Base-by-base conservation (phyloP, 2,329 filamentous ascomycete species). In the Phialophora tarda region DNA sequence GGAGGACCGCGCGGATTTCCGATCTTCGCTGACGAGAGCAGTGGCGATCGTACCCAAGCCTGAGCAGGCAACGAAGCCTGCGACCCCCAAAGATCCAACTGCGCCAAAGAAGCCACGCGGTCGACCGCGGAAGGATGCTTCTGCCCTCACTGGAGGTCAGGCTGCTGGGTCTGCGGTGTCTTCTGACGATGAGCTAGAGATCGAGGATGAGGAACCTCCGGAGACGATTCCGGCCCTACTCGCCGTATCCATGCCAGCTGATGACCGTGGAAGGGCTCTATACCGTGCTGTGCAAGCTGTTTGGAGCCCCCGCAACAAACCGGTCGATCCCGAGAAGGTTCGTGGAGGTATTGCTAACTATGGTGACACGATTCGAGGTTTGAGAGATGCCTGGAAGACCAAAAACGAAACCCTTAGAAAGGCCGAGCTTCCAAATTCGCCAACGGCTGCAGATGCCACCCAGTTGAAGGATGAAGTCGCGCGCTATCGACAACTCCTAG, bases 201-300 rank as follows among this genome's bases (percentile, higher is more conserved):
- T 84, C 61, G 85, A 86, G 62, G 77, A 81, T 60, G 82, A 84
- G 62, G 78, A 79, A 23, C 81, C 83, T 14, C 80, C 82, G 38
- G 85, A 88, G 66, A 77, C 80, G 17, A 85, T 84, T 17, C 87
- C 87, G 24, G 75, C 88, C 7, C 84, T 86, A 11, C 71, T 78
- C 23, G 77, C 78, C 64, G 80, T 86, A 28, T 84, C 86, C 10
- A 80, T 78, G 44, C 83, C 85, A 54, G 81, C 83, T 4, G 78
- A 84, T 66, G 83, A 70, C 79, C 71, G 85, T 81, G 51, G 82
- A 82, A 14, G 80, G 62, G 63, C 67, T 53, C 59, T 72, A 21
- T 89, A 88, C 75, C 86, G 88, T 73, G 81, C 85, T 10, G 83
- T 88, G 63, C 85, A 86, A 74, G 85, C 86, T 32, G 82, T 88